Evolutionary conservation across 257 asterid species (phyloP), one percentile per base, ranked within the genome.

Genomic region (Solanum neorickii): DNA sequence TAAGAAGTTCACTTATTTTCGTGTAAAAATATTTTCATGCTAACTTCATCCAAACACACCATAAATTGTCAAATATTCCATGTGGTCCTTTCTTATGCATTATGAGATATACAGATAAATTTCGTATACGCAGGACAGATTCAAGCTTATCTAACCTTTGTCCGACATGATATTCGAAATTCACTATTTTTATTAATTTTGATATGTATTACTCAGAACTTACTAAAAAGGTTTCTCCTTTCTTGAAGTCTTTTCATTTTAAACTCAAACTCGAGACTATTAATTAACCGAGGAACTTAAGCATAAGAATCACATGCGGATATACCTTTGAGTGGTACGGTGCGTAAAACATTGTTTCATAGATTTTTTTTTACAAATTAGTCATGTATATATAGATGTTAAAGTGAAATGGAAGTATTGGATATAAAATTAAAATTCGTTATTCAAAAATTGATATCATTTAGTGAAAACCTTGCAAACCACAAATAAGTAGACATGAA

Each of bases 121-220:
- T 62, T 42, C 29, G 46, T 66, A 70, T 44, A 35, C 59, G 13
- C 33, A 37, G 74, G 31, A 86, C 42, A 52, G 27, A 76, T 86
- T 56, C 88, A 75, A 86, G 75, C 59, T 86, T 76, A 86, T 86
- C 88, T 85, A 76, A 66, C n/a, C 65, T 65, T 25, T 11, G 18
- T 1, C 13, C 1, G 2, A 4, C 20, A 49, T 72, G 9, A 4
- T 72, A 18, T 72, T 72, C 14, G 2, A 31, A 70, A 15, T 2
- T 70, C 7, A 70, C 23, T 70, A 5, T 31, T 69, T 16, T 31
- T 31, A 31, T 31, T 70, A 31, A 31, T 70, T 31, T 18, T 31
- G 1, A 70, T 70, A 15, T 18, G 13, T 31, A 10, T 68, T 13
- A 68, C 5, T 5, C 16, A 68, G 10, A 6, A 29, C 16, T 31